Conservation (phyloP, 108 stramenopile species). For the Mayamaea pseudoterrestris region DNA sequence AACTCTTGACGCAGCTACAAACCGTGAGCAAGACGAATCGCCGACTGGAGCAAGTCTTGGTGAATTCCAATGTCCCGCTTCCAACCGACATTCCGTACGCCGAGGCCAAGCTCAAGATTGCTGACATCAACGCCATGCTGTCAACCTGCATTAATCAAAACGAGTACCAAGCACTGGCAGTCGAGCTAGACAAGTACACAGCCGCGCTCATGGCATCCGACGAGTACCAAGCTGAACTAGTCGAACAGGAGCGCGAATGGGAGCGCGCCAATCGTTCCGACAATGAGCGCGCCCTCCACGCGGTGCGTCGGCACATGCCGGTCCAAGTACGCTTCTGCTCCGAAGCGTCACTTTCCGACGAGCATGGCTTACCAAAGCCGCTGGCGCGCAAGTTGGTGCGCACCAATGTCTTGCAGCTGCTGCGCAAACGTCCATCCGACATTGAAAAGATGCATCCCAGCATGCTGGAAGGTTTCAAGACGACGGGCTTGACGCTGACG, state of each 20-base stretch:
- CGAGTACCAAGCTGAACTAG: constrained; percentile 21
- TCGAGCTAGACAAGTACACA: constrained; percentile 26
- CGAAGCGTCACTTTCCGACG: constrained; percentile 4
- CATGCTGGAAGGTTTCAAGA: constrained; percentile 20
- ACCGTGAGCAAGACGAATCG: not conserved
- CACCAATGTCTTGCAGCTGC: constrained; percentile 20
- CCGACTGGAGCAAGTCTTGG: constrained; percentile 13
- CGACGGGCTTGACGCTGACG: constrained; percentile 29
- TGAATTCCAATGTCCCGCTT: constrained; percentile 13
- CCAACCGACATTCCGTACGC: constrained; percentile 29
- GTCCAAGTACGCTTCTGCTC: constrained; percentile 14
- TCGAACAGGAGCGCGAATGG: constrained; percentile 20
- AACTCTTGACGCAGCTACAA: not conserved
- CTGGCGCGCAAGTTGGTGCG: constrained; percentile 33
- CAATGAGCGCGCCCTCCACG: constrained; percentile 17
- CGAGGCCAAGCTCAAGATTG: constrained; percentile 18
- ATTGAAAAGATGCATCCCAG: constrained; percentile 19
- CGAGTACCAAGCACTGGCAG: constrained; percentile 16
- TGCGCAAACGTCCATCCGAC: constrained; percentile 16
- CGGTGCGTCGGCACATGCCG: constrained; percentile 25
- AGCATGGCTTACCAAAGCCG: constrained; percentile 7
- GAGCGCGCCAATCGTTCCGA: constrained; percentile 10
- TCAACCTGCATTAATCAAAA: not conserved
- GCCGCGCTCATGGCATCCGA: constrained; percentile 17
- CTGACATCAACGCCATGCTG: constrained; percentile 11